Base-by-base conservation (phyloP, 2,329 filamentous ascomycete species). In the Nannizzia gypsea region DNA sequence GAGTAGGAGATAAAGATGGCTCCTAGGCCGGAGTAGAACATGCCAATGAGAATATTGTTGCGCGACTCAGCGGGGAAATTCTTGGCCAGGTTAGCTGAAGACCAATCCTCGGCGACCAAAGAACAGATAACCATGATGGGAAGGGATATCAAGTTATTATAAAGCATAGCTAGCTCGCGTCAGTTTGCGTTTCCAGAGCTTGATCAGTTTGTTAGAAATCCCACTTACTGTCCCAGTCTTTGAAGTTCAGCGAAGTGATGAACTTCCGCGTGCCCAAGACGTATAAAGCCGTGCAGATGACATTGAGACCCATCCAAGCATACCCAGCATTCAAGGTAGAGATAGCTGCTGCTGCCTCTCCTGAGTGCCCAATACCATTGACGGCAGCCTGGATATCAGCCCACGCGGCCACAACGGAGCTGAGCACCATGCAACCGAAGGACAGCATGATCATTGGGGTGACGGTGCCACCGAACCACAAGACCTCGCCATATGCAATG, bases 161-260 rank as follows among this genome's bases (percentile, higher is more conserved):
- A 99, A 79, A 92, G 96, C 93, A 97, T 99, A 70, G 91, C 92
- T 97, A 65, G 78, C 73, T 54, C 64, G n/a, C 26, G 62, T 57
- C 40, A 44, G 40, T 44, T 44, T 44, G 40, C 40, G 6, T 20
- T 44, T n/a, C n/a, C 15, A 44, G 15, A 2, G 4, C n/a, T 44
- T n/a, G 40, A 20, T 20, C 17, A 44, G 15, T 44, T 20, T 6
- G 40, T 44, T 26, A 22, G 38, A 11, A 44, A 36, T 36, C 9
- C 1, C 31, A 85, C 92, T 77, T 81, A 96, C 91, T 96, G 75
- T 99, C 93, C 80, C 95, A 97, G 73, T 97, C 93, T 81, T 96
- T 96, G 78, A 97, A 97, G 81, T 96, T 96, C 80, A 95, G 96
- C 77, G 93, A 84, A 85, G 97, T 97, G 74, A 97, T 97, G 65